Evolutionary conservation across 78 protist species (phyloP), one percentile per base, ranked within the genome.

Genomic region (Dictyostelium capitatum): DNA sequence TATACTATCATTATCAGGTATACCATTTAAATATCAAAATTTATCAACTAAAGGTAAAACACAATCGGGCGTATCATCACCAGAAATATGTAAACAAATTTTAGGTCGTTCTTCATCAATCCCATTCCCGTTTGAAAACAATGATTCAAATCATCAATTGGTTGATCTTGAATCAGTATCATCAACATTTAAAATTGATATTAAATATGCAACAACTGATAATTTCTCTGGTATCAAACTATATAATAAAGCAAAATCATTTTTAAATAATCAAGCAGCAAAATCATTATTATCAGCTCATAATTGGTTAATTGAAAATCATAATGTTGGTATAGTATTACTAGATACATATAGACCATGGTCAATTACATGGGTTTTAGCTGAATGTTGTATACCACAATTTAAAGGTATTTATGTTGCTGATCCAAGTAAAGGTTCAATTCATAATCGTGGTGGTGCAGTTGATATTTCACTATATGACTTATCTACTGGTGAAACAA

Each of bases 391-490:
- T 25, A 12, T 12, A 1, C 77, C 67, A 14, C 80, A 87, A 8
- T 87, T 64, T 50, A 37, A 77, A 43, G 93, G 93, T 11, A 1
- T 51, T 19, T 87, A 87, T 32, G 93, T 87, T 54, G 93, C 93
- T 1, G 32, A 64, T 12, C 93, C 93, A 43, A 50, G 10, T 5
- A 56, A 12, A n/a, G 93, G 93, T 1, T 87, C 93, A 7, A 70
- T 87, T 6, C 93, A 87, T 53, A 87, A 87, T 25, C 43, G 93
- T 43, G 93, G 93, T 32, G 93, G 93, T 59, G 93, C 93, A 4
- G 78, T 77, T 7, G 93, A 87, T 53, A 51, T 87, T 48, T 43
- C 85, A 6, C 37, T 87, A 41, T 87, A 77, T 59, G 56, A 77
- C 20, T 11, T 74, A 41, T 28, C 67, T n/a, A 77, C 50, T 28